Percentiles rank a stretch among this genome's conserved stretches.
These are phyloP conservation scores for Claviceps citrina DNA, from an alignment of 2,329 filamentous ascomycete genomes.

Conservation along the genomic window DNA sequence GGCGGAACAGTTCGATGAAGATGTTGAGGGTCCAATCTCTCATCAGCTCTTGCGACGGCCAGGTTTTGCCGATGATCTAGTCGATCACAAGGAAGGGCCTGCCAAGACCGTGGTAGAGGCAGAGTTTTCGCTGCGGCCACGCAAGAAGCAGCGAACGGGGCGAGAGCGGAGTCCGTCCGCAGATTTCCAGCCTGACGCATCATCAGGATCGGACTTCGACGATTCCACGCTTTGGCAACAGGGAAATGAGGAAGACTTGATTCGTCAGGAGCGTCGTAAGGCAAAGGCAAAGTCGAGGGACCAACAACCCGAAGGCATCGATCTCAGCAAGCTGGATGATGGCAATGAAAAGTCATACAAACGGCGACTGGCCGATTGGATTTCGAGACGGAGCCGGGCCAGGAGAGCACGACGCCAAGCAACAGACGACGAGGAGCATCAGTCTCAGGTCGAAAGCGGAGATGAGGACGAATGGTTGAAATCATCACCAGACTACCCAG, in stretches of 20 bases:
- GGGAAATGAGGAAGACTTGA: conserved; percentile 23
- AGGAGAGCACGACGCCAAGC: conserved; percentile 25
- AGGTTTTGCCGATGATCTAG: conserved; percentile 40
- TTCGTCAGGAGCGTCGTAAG: conserved; percentile 25
- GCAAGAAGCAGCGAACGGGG: conserved; percentile 37
- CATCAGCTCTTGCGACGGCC: conserved; percentile 61
- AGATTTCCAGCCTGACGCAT: conserved; percentile 27
- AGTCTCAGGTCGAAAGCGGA: conserved; percentile 25
- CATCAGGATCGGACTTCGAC: conserved; percentile 19
- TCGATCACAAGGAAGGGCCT: not conserved
- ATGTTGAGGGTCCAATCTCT: conserved; percentile 38
- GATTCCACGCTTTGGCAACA: conserved; percentile 23
- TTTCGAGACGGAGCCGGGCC: conserved; percentile 32
- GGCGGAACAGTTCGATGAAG: conserved; percentile 23
- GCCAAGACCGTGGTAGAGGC: conserved; percentile 17
- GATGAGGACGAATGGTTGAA: conserved; percentile 59
- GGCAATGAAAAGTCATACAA: conserved; percentile 76
- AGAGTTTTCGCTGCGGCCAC: conserved; percentile 43
- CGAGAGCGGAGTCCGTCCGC: conserved; percentile 26
- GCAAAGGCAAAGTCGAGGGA: conserved; percentile 24
- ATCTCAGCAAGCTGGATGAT: conserved; percentile 58
- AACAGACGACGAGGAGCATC: conserved; percentile 14
- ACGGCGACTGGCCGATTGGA: conserved; percentile 60
- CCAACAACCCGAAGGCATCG: conserved; percentile 25
- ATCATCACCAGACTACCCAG: conserved; percentile 68